Percentiles rank a stretch among this genome's conserved stretches.
Conservation (phyloP, 352 stramenopile genomes). For the Globisporangium nagaii region DNA sequence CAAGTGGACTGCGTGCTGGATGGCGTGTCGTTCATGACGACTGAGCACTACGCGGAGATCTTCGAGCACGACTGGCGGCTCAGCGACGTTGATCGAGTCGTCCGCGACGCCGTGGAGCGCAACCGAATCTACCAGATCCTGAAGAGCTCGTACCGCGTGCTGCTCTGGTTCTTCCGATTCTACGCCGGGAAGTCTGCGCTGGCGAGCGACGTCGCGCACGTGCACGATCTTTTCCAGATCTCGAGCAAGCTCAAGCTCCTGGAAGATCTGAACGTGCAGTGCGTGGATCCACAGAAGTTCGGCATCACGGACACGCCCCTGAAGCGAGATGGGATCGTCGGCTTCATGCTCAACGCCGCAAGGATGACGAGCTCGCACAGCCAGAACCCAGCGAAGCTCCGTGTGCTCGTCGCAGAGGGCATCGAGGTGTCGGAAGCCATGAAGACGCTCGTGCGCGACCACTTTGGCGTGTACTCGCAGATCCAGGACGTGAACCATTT, state of each 20-base stretch:
- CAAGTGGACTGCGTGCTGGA: constrained; percentile 24
- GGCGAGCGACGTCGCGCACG: constrained; percentile 4
- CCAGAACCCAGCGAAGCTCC: constrained; percentile 24
- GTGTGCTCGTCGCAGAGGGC: constrained; percentile 39
- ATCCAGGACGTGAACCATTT: constrained; percentile 65
- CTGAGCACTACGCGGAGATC: constrained; percentile 29
- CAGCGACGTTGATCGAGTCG: constrained; percentile 43
- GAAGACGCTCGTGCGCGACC: constrained; percentile 39
- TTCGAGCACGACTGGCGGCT: constrained; percentile 52
- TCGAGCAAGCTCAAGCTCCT: constrained; percentile 43
- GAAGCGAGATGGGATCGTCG: constrained; percentile 37
- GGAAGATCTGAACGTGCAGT: constrained; percentile 54
- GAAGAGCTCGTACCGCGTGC: constrained; percentile 39
- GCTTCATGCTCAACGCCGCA: constrained; percentile 42
- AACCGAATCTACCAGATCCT: constrained; percentile 44
- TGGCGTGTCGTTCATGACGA: constrained; percentile 19
- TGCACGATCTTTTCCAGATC: constrained; percentile 35
- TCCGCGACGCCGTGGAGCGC: constrained; percentile 62
- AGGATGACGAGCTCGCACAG: constrained; percentile 41
- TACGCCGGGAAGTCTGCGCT: constrained; percentile 33
- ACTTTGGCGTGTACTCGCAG: constrained; percentile 51
- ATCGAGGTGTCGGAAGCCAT: constrained; percentile 57
- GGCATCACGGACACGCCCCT: constrained; percentile 42
- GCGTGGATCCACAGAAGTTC: constrained; percentile 37
- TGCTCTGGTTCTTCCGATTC: constrained; percentile 62